Percentiles rank a stretch among this genome's conserved stretches.
Conservation (phyloP, 2,329 filamentous ascomycete genomes). For the Shiraia sp. region DNA sequence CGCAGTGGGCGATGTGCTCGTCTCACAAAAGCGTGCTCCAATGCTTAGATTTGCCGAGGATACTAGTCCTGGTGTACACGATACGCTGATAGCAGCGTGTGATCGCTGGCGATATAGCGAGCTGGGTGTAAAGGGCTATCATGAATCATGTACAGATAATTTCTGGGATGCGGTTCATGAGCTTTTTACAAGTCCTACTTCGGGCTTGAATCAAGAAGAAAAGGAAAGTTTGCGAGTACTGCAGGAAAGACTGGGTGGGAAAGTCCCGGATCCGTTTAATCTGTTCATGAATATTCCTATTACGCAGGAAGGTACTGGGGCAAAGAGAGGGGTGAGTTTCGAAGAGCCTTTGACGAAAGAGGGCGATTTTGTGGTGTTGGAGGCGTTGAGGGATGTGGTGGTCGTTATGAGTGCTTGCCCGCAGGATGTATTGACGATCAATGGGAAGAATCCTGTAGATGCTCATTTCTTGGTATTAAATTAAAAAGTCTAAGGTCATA, state of each 20-base stretch:
- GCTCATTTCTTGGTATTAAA: constrained; percentile 46
- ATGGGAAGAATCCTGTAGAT: constrained; percentile 48
- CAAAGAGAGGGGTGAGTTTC: constrained; percentile 42
- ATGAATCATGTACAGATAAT: constrained; percentile 44
- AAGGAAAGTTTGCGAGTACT: constrained; percentile 25
- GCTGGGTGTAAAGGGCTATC: constrained; percentile 35
- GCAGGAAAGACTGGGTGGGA: constrained; percentile 25
- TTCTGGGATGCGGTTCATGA: constrained; percentile 37
- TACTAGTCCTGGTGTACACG: constrained; percentile 38
- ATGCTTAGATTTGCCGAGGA: constrained; percentile 41
- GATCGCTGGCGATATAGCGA: constrained; percentile 42
- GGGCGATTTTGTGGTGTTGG: constrained; percentile 50
- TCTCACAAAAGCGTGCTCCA: constrained; percentile 39
- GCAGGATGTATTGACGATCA: constrained; percentile 50
- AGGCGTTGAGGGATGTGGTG: constrained; percentile 51
- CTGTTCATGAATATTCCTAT: constrained; percentile 53
- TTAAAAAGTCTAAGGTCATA: no score
- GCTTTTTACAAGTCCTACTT: constrained; percentile 10
- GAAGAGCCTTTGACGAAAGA: constrained; percentile 45
- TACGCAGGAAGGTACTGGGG: constrained; percentile 43
- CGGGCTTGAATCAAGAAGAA: constrained; percentile 10
- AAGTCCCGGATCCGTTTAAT: constrained; percentile 42
- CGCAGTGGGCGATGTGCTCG: constrained; percentile 31
- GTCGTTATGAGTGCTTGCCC: constrained; percentile 55
- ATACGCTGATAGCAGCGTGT: constrained; percentile 43